Percentiles rank a stretch among this genome's conserved stretches.
These are phyloP conservation scores for Rhizoclosmatium sp. DNA, from an alignment of 192 early-diverging fungal species.

Conservation along the genomic window DNA sequence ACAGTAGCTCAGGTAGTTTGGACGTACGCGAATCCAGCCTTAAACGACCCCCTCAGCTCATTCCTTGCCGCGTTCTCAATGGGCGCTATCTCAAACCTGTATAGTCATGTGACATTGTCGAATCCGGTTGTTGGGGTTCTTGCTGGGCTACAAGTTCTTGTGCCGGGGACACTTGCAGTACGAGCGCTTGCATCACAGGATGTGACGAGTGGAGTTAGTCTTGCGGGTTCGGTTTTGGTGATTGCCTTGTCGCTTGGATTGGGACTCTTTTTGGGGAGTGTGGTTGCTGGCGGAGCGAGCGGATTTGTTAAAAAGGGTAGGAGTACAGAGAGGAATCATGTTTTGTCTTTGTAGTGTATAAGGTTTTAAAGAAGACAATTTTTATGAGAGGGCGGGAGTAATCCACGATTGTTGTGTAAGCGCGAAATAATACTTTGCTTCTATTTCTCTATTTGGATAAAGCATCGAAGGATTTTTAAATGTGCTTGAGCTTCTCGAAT, in stretches of 20 bases:
- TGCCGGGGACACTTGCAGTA: conserved; percentile 44
- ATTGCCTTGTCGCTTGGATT: conserved; percentile 41
- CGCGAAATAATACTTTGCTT: no score
- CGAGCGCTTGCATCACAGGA: conserved; percentile 31
- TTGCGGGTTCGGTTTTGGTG: conserved; percentile 33
- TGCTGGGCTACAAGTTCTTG: conserved; percentile 38
- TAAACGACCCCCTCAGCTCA: conserved; percentile 31
- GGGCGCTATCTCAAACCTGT: conserved; percentile 38
- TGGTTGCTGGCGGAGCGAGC: conserved; percentile 19
- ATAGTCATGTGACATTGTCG: conserved; percentile 34
- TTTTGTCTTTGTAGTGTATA: no score
- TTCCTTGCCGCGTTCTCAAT: conserved; percentile 43
- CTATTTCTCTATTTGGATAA: no score
- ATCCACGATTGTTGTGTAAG: no score
- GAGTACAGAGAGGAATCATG: no score
- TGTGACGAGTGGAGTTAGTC: conserved; percentile 35
- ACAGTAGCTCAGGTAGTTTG: conserved; percentile 36
- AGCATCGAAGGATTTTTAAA: no score
- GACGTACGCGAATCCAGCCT: background rate
- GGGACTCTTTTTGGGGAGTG: conserved; percentile 45
- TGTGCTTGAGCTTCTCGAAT: no score
- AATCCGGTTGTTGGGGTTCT: conserved; percentile 44
- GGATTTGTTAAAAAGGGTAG: background rate
- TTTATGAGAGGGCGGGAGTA: no score
- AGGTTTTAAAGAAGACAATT: no score